Evolutionary conservation across 768 basidiomycete genomes (phyloP).

Genomic region (Suillus occidentalis): DNA sequence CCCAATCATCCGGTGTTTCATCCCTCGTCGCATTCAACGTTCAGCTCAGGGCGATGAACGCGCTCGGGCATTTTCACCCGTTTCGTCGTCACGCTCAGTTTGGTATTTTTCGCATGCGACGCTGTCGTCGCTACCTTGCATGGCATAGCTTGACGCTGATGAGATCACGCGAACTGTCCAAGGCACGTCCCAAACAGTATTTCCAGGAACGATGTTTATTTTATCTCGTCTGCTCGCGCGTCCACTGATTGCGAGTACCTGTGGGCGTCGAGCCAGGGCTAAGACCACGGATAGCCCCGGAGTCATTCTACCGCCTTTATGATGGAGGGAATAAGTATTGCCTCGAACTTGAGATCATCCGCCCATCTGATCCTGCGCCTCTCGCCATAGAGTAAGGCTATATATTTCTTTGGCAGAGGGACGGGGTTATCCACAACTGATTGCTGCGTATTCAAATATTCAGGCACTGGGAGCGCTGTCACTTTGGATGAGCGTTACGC

Average conservation of each 20-base stretch:
- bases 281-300: too few relatives aligned
- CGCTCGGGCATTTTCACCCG: slow-evolving; percentile 2
- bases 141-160: too few relatives aligned
- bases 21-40: neutral
- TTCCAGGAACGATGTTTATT: neutral
- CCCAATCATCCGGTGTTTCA: neutral
- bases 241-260: neutral
- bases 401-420: too few relatives aligned
- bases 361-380: slow-evolving; percentile 18
- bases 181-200: neutral
- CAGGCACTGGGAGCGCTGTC: too few relatives aligned
- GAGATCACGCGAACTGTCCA: neutral
- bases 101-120: neutral
- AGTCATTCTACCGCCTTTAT: too few relatives aligned
- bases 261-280: too few relatives aligned
- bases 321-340: slow-evolving; percentile 6
- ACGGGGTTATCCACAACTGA: too few relatives aligned
- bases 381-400: slow-evolving; percentile 17
- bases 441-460: too few relatives aligned
- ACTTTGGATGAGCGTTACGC: too few relatives aligned
- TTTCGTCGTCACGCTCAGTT: slow-evolving; percentile 3
- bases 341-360: slow-evolving; percentile 5
- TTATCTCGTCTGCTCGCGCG: too few relatives aligned
- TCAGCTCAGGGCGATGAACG: too few relatives aligned
- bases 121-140: neutral